Conservation (phyloP, 1,139 yeast species). For the Saccharomycopsis hybrid region DNA sequence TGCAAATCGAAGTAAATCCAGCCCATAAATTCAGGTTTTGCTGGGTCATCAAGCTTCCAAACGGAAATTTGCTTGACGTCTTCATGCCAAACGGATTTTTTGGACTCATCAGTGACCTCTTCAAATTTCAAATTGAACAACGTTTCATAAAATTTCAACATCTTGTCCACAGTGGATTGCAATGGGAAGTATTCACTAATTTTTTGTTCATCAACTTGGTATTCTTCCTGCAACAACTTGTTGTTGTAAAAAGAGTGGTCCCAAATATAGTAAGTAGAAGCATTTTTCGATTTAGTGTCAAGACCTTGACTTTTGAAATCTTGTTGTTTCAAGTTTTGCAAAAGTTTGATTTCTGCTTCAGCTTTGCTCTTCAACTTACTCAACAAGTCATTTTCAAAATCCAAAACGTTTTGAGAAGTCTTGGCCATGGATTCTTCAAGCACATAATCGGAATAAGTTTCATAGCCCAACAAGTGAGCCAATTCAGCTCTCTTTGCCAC, state of each 20-base stretch:
- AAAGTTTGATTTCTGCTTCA: slow-evolving; percentile 41
- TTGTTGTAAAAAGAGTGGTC: slow-evolving; percentile 64
- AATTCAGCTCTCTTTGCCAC: slow-evolving; percentile 54
- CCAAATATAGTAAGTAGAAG: slow-evolving; percentile 57
- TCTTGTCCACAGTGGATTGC: slow-evolving; percentile 55
- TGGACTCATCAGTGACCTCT: slow-evolving; percentile 37
- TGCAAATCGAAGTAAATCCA: slow-evolving; percentile 76
- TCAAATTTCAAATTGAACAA: slow-evolving; percentile 63
- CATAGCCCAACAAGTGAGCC: slow-evolving; percentile 60
- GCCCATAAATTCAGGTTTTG: slow-evolving; percentile 58
- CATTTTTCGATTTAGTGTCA: slow-evolving; percentile 31
- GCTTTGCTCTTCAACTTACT: slow-evolving; percentile 55
- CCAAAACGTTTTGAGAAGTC: slow-evolving; percentile 48
- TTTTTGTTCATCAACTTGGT: slow-evolving; percentile 62
- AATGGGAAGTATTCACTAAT: slow-evolving; percentile 77
- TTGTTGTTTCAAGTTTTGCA: slow-evolving; percentile 47
- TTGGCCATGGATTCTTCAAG: slow-evolving; percentile 81
- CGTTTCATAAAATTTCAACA: slow-evolving; percentile 64
- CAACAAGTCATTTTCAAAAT: slow-evolving; percentile 57
- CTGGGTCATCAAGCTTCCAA: slow-evolving; percentile 50
- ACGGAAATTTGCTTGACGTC: slow-evolving; percentile 74
- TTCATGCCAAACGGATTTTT: slow-evolving; percentile 57
- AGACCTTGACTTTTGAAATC: slow-evolving; percentile 43
- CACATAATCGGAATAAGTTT: slow-evolving; percentile 59
- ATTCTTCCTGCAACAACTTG: slow-evolving; percentile 56